These are phyloP conservation scores for Taiozyma onychis DNA, from an alignment of 1,139 yeast species.

Conservation along the genomic window DNA sequence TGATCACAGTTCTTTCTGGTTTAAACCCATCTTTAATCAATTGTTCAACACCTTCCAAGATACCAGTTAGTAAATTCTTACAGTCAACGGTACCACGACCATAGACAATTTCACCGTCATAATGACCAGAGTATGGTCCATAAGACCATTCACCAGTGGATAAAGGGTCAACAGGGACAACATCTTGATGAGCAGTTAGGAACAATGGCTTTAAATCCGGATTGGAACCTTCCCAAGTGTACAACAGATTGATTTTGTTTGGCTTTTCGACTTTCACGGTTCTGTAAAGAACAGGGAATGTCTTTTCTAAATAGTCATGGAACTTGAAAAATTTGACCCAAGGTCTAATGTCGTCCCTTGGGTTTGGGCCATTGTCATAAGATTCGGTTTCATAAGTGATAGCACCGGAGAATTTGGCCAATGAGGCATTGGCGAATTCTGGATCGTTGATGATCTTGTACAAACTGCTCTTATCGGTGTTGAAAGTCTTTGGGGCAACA, in stretches of 20 bases:
- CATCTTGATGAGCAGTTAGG: conserved; percentile 73
- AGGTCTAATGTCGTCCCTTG: conserved; percentile 31
- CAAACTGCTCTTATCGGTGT: neutral
- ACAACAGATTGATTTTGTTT: conserved; percentile 61
- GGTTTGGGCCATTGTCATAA: conserved; percentile 45
- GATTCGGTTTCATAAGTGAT: conserved; percentile 56
- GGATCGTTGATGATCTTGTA: conserved; percentile 27
- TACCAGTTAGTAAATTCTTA: conserved; percentile 49
- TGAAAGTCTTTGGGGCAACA: neutral
- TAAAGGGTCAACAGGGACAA: conserved; percentile 66
- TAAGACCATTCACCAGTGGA: conserved; percentile 56
- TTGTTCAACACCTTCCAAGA: conserved; percentile 53
- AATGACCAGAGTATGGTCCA: conserved; percentile 63
- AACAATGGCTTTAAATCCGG: conserved; percentile 52
- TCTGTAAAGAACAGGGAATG: conserved; percentile 52
- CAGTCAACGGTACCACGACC: conserved; percentile 67
- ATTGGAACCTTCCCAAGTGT: conserved; percentile 59
- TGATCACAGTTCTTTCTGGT: conserved; percentile 51
- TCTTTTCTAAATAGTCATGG: conserved; percentile 44
- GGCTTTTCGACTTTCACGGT: conserved; percentile 38
- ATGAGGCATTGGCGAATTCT: conserved; percentile 35
- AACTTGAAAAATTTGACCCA: conserved; percentile 41
- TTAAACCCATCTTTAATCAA: conserved; percentile 39
- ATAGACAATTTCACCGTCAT: conserved; percentile 53
- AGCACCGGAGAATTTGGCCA: conserved; percentile 45